These are phyloP conservation scores for Rhodomyrtus tomentosa DNA, from an alignment of 345 rosid genomes.

Conservation along the genomic window DNA sequence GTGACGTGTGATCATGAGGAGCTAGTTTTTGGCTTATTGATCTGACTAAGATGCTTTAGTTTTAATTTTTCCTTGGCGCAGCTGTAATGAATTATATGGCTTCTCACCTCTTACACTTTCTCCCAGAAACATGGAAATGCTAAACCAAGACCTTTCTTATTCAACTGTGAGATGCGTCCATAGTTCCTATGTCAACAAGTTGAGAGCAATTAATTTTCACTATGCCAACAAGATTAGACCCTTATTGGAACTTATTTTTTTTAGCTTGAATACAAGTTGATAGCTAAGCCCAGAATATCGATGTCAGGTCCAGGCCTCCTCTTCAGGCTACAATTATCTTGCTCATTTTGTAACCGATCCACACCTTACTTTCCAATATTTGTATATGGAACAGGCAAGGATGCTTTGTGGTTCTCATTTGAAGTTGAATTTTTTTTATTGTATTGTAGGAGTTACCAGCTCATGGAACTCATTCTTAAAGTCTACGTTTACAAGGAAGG, in stretches of 20 bases:
- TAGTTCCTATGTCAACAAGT: neutral
- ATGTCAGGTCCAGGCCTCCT: neutral
- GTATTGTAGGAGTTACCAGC: constrained; percentile 79
- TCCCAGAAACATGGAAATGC: neutral
- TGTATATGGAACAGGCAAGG: neutral
- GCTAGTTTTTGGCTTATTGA: neutral
- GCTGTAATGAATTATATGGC: neutral
- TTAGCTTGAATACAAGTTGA: neutral
- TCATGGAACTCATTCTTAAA: constrained; percentile 75
- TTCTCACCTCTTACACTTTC: neutral
- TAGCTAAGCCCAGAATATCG: neutral
- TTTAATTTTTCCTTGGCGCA: neutral
- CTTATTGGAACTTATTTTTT: neutral
- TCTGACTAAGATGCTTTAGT: neutral
- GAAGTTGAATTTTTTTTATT: neutral
- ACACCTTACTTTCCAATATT: neutral
- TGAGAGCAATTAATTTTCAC: neutral
- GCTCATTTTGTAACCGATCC: neutral
- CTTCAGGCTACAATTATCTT: neutral
- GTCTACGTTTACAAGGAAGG: constrained; percentile 85
- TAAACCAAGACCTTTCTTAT: neutral
- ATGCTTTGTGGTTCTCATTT: neutral
- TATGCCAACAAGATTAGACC: neutral
- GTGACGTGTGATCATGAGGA: neutral
- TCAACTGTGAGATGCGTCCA: neutral